Conservation (phyloP, 2,329 filamentous ascomycete species). For the Bimuria novae-zelandiae region DNA sequence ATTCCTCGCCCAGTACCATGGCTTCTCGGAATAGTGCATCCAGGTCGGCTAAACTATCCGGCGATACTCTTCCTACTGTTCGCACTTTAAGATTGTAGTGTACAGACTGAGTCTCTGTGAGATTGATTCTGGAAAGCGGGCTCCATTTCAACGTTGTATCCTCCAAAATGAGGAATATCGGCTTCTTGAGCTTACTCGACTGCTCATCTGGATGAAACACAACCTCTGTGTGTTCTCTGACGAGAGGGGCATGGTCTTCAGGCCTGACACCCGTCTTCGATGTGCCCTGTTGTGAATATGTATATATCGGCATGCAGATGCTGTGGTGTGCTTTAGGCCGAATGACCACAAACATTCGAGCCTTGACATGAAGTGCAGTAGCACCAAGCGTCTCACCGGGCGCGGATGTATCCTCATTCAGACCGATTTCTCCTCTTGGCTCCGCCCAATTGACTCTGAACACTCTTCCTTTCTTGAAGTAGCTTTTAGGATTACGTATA, state of each 20-base stretch:
- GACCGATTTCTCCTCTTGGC: neutral
- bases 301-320: neutral
- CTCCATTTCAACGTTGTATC: neutral
- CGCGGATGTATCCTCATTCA: neutral
- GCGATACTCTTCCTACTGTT: neutral
- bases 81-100: neutral
- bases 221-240: neutral
- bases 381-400: neutral
- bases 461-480: conserved; percentile 2
- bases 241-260: neutral
- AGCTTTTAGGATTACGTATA: neutral
- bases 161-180: neutral
- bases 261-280: neutral
- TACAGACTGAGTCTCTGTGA: neutral
- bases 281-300: conserved; percentile 1
- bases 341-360: neutral
- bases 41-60: neutral
- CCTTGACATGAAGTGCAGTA: neutral
- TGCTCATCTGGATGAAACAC: neutral
- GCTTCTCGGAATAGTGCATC: neutral
- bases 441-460: conserved; percentile 1
- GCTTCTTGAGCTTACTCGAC: neutral
- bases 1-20: neutral
- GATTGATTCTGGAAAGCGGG: neutral
- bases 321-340: neutral